These are phyloP conservation scores for Trypanosoma lewisi DNA, from an alignment of 208 protist genomes.

Conservation along the genomic window DNA sequence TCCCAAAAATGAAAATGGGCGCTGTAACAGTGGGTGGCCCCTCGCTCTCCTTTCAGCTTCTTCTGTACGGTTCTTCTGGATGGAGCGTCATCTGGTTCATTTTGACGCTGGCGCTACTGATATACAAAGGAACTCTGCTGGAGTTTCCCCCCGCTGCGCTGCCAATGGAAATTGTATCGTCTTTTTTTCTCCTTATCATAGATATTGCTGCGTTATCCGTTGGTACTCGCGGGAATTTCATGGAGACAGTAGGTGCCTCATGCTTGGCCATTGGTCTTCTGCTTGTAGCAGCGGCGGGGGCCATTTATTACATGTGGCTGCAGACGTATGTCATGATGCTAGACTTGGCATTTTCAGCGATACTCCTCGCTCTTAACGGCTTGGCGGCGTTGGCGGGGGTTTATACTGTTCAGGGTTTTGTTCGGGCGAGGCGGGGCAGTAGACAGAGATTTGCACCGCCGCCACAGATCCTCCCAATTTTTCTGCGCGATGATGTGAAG, in stretches of 20 bases:
- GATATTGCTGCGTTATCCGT: conserved; percentile 36
- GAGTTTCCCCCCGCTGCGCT: conserved; percentile 63
- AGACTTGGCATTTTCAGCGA: conserved; percentile 63
- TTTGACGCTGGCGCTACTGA: conserved; percentile 52
- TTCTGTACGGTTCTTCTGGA: conserved; percentile 31
- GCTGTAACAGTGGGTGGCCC: conserved; percentile 22
- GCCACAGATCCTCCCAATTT: neutral
- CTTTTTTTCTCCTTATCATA: conserved; percentile 48
- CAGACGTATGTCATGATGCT: conserved; percentile 82
- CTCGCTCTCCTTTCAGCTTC: conserved; percentile 60
- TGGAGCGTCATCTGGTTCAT: conserved; percentile 55
- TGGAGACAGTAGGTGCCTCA: conserved; percentile 30
- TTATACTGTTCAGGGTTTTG: conserved; percentile 27
- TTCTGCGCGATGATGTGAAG: conserved; percentile 4
- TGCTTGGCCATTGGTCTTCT: conserved; percentile 37
- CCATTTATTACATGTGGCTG: conserved; percentile 81
- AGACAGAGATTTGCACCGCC: conserved; percentile 11
- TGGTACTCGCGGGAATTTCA: conserved; percentile 58
- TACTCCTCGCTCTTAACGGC: conserved; percentile 49
- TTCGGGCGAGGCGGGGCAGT: neutral
- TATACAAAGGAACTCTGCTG: conserved; percentile 54
- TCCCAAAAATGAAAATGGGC: neutral
- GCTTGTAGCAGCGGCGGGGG: conserved; percentile 39
- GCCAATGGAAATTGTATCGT: conserved; percentile 59
- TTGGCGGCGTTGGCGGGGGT: conserved; percentile 38